phyloP scores from a whole-genome alignment of 306 rosid species.

The Glycine soja region DNA sequence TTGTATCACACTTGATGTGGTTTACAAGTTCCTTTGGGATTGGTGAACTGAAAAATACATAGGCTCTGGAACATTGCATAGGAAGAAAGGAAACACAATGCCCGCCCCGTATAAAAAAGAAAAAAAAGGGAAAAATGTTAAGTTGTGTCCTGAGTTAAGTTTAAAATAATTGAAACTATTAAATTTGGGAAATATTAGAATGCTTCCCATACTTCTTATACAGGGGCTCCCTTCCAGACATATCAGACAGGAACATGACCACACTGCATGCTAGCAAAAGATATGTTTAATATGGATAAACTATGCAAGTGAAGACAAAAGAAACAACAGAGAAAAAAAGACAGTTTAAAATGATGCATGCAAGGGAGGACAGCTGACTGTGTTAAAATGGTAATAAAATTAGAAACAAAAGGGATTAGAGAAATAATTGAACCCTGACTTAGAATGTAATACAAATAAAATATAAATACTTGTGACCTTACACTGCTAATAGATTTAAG shows the following conservation, averaged over 20 bases:
- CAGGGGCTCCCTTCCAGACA: constrained; percentile 98
- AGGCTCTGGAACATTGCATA: constrained; percentile 69
- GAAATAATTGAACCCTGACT: constrained; percentile 22
- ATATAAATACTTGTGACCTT: background rate
- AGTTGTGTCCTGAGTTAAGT: constrained; percentile 37
- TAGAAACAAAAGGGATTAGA: background rate
- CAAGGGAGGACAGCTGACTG: constrained; percentile 8
- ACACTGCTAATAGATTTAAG: background rate
- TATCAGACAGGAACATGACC: constrained; percentile 94
- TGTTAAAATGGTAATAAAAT: background rate
- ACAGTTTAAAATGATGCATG: constrained; percentile 22
- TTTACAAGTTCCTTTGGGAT: constrained; percentile 80
- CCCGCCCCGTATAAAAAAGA: background rate
- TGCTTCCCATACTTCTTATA: constrained; percentile 78
- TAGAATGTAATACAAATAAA: constrained; percentile 13
- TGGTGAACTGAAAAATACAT: constrained; percentile 84
- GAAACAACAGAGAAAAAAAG: background rate
- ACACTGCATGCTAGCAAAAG: constrained; percentile 90
- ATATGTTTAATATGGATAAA: constrained; percentile 55
- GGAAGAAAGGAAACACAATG: constrained; percentile 28
- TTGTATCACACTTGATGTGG: constrained; percentile 86
- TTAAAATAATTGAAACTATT: constrained; percentile 14
- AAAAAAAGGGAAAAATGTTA: constrained; percentile 24
- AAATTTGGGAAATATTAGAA: constrained; percentile 25
- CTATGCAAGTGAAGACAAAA: constrained; percentile 16